phyloP scores from a whole-genome alignment of 768 basidiomycete genomes.

The Boletus rubescentipes region DNA sequence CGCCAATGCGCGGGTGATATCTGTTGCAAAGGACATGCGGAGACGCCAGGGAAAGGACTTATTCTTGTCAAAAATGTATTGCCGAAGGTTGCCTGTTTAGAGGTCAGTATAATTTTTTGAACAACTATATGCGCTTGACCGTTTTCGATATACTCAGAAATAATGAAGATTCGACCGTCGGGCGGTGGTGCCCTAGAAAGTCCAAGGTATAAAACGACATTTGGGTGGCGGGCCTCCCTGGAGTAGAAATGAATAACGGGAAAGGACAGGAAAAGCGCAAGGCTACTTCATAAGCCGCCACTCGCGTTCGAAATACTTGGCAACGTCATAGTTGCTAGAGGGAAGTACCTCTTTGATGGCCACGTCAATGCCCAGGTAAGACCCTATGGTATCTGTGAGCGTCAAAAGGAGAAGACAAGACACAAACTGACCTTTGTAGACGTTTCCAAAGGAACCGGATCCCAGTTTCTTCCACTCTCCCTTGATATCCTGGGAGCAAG shows the following conservation, averaged over 20 bases:
- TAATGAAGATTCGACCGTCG: conserved; percentile 86
- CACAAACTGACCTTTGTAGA: conserved; percentile 64
- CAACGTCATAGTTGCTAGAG: conserved; percentile 87
- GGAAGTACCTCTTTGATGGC: conserved; percentile 97
- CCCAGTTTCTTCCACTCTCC: conserved; percentile 89
- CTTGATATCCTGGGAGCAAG: conserved; percentile 66
- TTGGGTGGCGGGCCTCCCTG: conserved; percentile 84
- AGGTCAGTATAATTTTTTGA: conserved; percentile 2
- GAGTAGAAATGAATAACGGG: conserved; percentile 1
- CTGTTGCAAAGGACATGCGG: conserved; percentile 91
- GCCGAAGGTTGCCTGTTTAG: conserved; percentile 65
- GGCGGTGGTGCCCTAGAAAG: conserved; percentile 76
- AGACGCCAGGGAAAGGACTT: conserved; percentile 92
- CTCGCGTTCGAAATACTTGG: conserved; percentile 98
- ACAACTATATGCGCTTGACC: conserved; percentile 36
- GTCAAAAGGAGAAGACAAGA: background rate
- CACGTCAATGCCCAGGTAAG: conserved; percentile 93
- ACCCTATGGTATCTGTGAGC: conserved; percentile 45
- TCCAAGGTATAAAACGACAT: conserved; percentile 92
- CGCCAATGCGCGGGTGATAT: conserved; percentile 92
- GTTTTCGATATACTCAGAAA: conserved; percentile 92
- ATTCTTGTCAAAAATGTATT: conserved; percentile 83
- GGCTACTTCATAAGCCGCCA: conserved; percentile 90
- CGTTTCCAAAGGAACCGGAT: conserved; percentile 91
- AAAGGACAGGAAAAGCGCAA: background rate